phyloP scores from a whole-genome alignment of 2,329 filamentous ascomycete genomes.

The Neonectria neomacrospora region DNA sequence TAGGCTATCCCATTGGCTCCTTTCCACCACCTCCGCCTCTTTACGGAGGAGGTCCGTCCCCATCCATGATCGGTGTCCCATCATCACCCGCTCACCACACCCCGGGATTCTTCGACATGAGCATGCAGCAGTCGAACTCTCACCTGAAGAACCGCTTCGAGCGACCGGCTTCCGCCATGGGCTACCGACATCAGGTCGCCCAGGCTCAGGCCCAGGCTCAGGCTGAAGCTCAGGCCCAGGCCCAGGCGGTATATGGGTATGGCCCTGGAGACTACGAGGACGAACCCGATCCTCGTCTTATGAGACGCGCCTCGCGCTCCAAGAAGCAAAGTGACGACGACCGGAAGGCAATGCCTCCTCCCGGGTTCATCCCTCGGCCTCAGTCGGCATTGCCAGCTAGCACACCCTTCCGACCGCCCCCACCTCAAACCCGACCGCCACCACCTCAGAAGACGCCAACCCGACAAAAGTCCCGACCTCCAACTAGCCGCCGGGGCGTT shows the following conservation, averaged over 20 bases:
- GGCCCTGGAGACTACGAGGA: constrained; percentile 56
- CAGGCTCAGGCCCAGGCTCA: not conserved
- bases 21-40: constrained; percentile 49
- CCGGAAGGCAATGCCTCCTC: constrained; percentile 61
- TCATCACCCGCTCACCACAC: constrained; percentile 45
- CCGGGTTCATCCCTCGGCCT: constrained; percentile 51
- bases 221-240: constrained; percentile 15
- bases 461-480: constrained; percentile 47
- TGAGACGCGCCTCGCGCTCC: constrained; percentile 56
- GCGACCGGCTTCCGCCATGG: constrained; percentile 55
- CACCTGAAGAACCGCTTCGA: constrained; percentile 51
- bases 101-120: constrained; percentile 48
- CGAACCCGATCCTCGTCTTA: constrained; percentile 49
- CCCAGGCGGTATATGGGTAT: constrained; percentile 47
- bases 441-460: constrained; percentile 42
- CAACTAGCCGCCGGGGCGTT: constrained; percentile 46
- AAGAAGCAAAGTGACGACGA: constrained; percentile 57
- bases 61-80: constrained; percentile 42
- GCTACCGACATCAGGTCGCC: constrained; percentile 45
- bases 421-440: constrained; percentile 44
- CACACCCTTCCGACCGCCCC: constrained; percentile 46
- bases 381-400: constrained; percentile 48
- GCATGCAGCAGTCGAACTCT: constrained; percentile 41
- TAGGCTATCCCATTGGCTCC: constrained; percentile 41
- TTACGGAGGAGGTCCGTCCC: constrained; percentile 41